Evolutionary conservation across 306 rosid species (phyloP).

Genomic region (Cucurbita argyrosperma): DNA sequence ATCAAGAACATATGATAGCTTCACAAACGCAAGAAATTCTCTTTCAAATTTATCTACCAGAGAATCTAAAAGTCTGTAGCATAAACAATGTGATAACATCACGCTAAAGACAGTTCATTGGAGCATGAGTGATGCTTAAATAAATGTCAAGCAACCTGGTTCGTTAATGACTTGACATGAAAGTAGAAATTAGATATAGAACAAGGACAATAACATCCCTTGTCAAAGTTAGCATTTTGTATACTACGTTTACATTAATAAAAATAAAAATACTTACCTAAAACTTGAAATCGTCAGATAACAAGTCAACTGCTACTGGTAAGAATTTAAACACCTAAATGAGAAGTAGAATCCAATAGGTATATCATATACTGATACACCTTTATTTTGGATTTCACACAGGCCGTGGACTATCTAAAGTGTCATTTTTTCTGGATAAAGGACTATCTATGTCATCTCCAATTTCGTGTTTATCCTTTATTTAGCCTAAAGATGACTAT

Average conservation of each 20-base stretch:
- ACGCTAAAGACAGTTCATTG: background rate
- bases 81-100: background rate
- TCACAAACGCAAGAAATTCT: background rate
- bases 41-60: background rate
- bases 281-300: background rate
- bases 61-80: background rate
- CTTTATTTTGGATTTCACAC: background rate
- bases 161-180: background rate
- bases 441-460: background rate
- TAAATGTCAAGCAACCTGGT: background rate
- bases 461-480: no score
- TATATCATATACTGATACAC: background rate
- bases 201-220: background rate
- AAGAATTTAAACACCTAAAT: background rate
- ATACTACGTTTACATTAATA: background rate
- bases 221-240: background rate
- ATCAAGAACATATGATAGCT: background rate
- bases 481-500: no score
- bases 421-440: background rate
- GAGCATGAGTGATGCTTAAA: background rate
- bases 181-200: background rate
- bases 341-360: background rate
- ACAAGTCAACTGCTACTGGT: background rate
- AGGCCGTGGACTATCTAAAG: background rate
- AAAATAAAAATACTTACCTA: background rate